Conservation (phyloP, 106 monocot species). For the Posidonia australis region DNA sequence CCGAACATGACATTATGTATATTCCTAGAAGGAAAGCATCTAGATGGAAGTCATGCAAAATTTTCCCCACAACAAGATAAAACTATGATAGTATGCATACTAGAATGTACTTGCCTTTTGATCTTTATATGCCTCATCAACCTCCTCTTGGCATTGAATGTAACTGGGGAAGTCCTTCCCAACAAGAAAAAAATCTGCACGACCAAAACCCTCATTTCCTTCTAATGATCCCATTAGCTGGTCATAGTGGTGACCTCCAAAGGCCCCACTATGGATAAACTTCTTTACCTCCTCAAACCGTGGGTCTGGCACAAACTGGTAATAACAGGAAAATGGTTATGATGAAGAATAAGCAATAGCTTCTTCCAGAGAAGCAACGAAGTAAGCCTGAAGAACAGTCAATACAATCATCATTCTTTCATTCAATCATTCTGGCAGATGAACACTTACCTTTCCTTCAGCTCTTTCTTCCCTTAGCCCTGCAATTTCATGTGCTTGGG, state of each 20-base stretch:
- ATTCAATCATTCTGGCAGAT: neutral
- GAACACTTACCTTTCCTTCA: slow-evolving; percentile 59
- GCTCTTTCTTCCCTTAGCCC: slow-evolving; percentile 84
- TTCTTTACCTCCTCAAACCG: slow-evolving; percentile 90
- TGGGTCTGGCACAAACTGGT: slow-evolving; percentile 88
- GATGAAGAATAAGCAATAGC: neutral
- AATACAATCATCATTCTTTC: neutral
- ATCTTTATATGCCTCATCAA: slow-evolving; percentile 80
- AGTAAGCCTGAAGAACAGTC: neutral
- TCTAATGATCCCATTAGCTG: slow-evolving; percentile 85
- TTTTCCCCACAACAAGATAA: neutral
- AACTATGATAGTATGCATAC: neutral
- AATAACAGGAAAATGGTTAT: slow-evolving; percentile 3
- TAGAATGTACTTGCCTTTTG: slow-evolving; percentile 52
- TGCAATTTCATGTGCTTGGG: slow-evolving; percentile 81
- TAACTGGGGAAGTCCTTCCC: slow-evolving; percentile 99
- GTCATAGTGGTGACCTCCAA: slow-evolving; percentile 61
- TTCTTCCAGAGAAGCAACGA: neutral
- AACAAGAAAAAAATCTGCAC: slow-evolving; percentile 97
- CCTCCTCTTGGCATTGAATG: slow-evolving; percentile 78
- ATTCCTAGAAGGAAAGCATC: too few species aligned
- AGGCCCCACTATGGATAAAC: slow-evolving; percentile 74
- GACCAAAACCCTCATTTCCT: slow-evolving; percentile 92
- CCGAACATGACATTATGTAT: too few species aligned
- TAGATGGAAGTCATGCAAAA: neutral